Evolutionary conservation across 2,329 filamentous ascomycete genomes (phyloP).

Genomic region (Colletotrichum horii): DNA sequence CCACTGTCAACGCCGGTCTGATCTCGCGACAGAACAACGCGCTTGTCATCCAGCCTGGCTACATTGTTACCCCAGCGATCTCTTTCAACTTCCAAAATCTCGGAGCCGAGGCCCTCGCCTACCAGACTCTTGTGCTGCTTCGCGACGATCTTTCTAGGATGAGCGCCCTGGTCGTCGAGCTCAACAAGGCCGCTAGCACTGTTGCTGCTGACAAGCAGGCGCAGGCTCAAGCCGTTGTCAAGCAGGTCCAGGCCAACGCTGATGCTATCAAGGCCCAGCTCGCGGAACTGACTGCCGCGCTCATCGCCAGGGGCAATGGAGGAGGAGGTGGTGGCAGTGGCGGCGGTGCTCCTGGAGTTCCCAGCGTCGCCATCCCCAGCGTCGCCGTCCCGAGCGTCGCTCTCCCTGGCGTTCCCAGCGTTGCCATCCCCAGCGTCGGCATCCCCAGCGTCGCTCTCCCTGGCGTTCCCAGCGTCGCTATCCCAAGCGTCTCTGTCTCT

Average conservation of each 20-base stretch:
- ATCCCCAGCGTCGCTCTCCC: background rate
- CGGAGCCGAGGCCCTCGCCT: background rate
- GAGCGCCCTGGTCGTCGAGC: background rate
- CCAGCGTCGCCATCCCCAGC: background rate
- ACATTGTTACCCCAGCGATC: background rate
- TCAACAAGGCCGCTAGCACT: background rate
- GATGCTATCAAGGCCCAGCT: background rate
- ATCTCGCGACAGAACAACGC: background rate
- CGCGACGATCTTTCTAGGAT: background rate
- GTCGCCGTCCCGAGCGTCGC: background rate
- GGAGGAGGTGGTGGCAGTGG: background rate
- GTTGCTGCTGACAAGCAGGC: background rate
- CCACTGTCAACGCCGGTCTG: background rate
- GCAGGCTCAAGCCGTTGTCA: background rate
- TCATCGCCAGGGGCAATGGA: background rate
- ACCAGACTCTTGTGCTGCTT: background rate
- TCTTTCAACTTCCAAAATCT: background rate
- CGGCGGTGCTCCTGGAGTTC: background rate
- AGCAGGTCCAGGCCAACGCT: background rate
- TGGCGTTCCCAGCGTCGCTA: background rate
- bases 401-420: background rate
- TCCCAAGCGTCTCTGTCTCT: background rate
- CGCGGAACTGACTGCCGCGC: background rate
- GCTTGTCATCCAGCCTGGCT: background rate
- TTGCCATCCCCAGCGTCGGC: background rate